These are phyloP conservation scores for Zygosaccharomyces gambellarensis DNA, from an alignment of 805 yeast species.

Conservation along the genomic window DNA sequence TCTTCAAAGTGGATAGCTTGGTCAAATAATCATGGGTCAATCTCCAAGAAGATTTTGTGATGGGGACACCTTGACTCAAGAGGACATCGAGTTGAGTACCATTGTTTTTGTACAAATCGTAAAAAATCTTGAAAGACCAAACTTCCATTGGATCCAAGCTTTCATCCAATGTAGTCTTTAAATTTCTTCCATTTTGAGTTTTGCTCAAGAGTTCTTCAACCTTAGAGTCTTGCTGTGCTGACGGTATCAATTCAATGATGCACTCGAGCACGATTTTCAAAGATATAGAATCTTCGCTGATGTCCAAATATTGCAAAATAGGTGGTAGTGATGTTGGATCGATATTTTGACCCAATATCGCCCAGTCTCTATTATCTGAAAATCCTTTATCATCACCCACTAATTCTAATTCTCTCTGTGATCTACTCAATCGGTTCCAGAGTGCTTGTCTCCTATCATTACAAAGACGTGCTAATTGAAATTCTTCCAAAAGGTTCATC, in stretches of 20 bases:
- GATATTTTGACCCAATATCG: conserved; percentile 17
- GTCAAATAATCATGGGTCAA: conserved; percentile 23
- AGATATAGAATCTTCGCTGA: conserved; percentile 14
- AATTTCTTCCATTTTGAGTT: background rate
- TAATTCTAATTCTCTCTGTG: conserved; percentile 35
- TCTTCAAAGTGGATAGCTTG: conserved; percentile 26
- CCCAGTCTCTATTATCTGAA: conserved; percentile 30
- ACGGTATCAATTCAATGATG: conserved; percentile 19
- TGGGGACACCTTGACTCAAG: background rate
- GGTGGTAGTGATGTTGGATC: conserved; percentile 11
- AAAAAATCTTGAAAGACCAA: conserved; percentile 22
- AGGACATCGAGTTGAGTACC: conserved; percentile 9
- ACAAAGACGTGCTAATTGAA: conserved; percentile 28
- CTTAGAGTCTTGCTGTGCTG: conserved; percentile 9
- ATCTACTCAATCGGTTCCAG: conserved; percentile 15
- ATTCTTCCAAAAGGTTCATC: conserved; percentile 22
- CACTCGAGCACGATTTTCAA: conserved; percentile 21
- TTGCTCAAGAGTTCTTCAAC: conserved; percentile 11
- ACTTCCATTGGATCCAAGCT: conserved; percentile 11
- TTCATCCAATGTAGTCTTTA: background rate
- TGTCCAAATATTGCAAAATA: conserved; percentile 14
- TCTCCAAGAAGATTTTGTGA: conserved; percentile 18
- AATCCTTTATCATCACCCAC: conserved; percentile 5
- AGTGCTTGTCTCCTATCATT: conserved; percentile 27
- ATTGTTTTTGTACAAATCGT: conserved; percentile 20